Conservation (phyloP, 2,329 filamentous ascomycete species). For the Byssochlamys sp. region DNA sequence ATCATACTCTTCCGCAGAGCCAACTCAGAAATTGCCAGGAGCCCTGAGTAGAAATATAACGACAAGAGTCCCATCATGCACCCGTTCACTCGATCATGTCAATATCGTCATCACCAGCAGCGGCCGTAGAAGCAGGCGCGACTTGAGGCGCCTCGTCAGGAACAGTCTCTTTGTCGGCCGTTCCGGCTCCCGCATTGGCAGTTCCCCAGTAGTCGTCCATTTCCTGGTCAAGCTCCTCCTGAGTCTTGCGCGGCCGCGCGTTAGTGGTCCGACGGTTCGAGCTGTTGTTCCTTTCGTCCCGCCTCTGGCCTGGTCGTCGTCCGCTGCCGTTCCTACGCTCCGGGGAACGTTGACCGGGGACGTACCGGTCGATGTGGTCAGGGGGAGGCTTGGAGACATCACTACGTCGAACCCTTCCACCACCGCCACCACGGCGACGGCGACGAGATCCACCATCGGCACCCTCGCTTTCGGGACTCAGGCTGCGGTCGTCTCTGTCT, state of each 20-base stretch:
- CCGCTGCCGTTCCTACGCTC: constrained; percentile 41
- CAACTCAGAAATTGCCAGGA: not conserved
- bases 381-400: constrained; percentile 48
- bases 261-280: constrained; percentile 39
- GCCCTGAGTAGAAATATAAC: not conserved
- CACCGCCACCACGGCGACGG: constrained; percentile 32
- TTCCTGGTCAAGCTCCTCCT: constrained; percentile 87
- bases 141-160: constrained; percentile 14
- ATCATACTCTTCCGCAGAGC: not conserved
- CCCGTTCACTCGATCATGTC: constrained; percentile 59
- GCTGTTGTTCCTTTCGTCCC: constrained; percentile 28
- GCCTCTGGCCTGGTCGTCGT: constrained; percentile 37
- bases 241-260: constrained; percentile 65
- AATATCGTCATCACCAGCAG: constrained; percentile 46
- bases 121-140: constrained; percentile 22
- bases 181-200: constrained; percentile 28
- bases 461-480: constrained; percentile 31
- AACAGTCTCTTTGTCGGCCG: constrained; percentile 25
- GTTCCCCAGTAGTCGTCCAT: constrained; percentile 85
- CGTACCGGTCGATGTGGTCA: constrained; percentile 67
- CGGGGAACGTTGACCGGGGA: constrained; percentile 50
- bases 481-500: constrained; percentile 31
- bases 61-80: not conserved
- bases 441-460: constrained; percentile 25
- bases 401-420: constrained; percentile 42